phyloP scores from a whole-genome alignment of 805 yeast genomes.

The Vanderwaltozyma yarrowii region DNA sequence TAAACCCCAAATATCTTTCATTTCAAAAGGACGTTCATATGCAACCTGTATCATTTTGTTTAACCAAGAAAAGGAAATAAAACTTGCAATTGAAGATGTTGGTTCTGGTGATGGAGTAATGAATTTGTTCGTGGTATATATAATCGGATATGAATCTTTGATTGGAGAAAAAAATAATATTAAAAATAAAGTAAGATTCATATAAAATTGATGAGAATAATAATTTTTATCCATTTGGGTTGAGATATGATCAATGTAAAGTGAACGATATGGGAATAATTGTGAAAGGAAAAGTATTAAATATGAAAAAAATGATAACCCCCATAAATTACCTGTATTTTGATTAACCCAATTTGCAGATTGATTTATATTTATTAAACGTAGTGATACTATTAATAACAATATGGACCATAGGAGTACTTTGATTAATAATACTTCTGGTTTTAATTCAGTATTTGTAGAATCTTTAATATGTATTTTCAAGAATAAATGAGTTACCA shows the following conservation, averaged over 20 bases:
- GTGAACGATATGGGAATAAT: slow-evolving; percentile 47
- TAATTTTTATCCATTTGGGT: slow-evolving; percentile 22
- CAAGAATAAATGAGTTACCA: slow-evolving; percentile 22
- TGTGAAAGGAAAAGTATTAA: slow-evolving; percentile 36
- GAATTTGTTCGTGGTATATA: slow-evolving; percentile 38
- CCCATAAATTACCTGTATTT: slow-evolving; percentile 51
- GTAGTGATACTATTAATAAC: slow-evolving; percentile 20
- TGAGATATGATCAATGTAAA: slow-evolving; percentile 35
- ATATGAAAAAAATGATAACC: slow-evolving; percentile 44
- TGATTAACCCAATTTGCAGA: slow-evolving; percentile 13
- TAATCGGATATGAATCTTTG: slow-evolving; percentile 54
- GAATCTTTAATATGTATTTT: neutral
- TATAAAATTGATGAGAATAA: slow-evolving; percentile 39
- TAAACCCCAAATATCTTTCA: slow-evolving; percentile 77
- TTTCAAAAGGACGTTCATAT: slow-evolving; percentile 41
- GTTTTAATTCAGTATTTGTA: neutral
- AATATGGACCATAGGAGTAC: slow-evolving; percentile 26
- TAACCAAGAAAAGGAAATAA: slow-evolving; percentile 68
- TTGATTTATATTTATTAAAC: slow-evolving; percentile 30
- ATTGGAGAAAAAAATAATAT: slow-evolving; percentile 47
- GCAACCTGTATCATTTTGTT: slow-evolving; percentile 61
- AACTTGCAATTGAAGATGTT: slow-evolving; percentile 46
- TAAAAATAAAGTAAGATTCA: slow-evolving; percentile 35
- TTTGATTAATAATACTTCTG: slow-evolving; percentile 9
- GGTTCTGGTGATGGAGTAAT: slow-evolving; percentile 70